Conservation (phyloP, 495 filamentous ascomycete genomes). For the Annulohypoxylon bovei region DNA sequence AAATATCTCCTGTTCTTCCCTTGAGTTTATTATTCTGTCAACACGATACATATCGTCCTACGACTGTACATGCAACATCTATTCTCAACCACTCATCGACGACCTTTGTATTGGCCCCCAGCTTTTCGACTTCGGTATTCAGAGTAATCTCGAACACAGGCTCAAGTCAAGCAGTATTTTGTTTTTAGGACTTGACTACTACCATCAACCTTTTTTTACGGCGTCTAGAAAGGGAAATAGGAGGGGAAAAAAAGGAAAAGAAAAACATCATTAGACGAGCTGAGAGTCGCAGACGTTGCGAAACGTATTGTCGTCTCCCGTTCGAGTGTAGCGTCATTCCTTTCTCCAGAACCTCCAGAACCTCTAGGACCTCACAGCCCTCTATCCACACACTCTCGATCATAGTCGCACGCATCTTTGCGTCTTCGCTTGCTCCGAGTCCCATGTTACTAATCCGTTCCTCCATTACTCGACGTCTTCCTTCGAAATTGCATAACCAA, state of each 20-base stretch:
- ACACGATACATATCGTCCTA: slow-evolving; percentile 26
- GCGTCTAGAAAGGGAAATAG: slow-evolving; percentile 10
- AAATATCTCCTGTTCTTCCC: slow-evolving; percentile 25
- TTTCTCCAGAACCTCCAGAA: slow-evolving; percentile 21
- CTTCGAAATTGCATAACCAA: slow-evolving; percentile 37
- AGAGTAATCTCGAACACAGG: slow-evolving; percentile 16
- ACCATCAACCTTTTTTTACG: slow-evolving; percentile 9
- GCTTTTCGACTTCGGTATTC: slow-evolving; percentile 26
- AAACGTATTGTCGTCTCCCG: slow-evolving; percentile 32
- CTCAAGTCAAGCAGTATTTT: slow-evolving; percentile 14
- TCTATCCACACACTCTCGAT: slow-evolving; percentile 28
- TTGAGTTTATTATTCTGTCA: slow-evolving; percentile 23
- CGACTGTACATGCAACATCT: slow-evolving; percentile 31
- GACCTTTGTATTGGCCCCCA: slow-evolving; percentile 23
- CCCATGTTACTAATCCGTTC: slow-evolving; percentile 42
- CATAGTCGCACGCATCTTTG: slow-evolving; percentile 36
- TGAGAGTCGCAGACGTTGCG: slow-evolving; percentile 28
- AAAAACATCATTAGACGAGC: neutral
- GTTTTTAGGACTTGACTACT: slow-evolving; percentile 11
- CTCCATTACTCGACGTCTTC: slow-evolving; percentile 34
- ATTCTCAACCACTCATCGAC: slow-evolving; percentile 22
- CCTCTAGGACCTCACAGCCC: slow-evolving; percentile 17
- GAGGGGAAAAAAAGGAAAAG: neutral
- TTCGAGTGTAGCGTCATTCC: slow-evolving; percentile 41
- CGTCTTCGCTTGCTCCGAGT: slow-evolving; percentile 38